Evolutionary conservation across 139 green algal genomes (phyloP), one percentile per base, ranked within the genome.

Genomic region (Chlamydomonas incerta): DNA sequence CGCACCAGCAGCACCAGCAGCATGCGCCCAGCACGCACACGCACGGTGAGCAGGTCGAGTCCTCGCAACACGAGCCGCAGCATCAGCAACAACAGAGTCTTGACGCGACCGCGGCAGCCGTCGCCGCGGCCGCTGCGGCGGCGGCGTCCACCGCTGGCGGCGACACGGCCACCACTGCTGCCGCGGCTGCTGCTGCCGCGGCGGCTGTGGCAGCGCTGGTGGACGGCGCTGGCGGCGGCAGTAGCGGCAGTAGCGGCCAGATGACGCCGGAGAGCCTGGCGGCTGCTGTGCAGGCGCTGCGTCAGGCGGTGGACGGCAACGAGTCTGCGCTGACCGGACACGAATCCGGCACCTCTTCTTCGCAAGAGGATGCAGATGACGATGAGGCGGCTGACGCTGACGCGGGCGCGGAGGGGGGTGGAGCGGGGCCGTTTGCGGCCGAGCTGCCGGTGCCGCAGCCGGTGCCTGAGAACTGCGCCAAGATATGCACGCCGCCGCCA

Each of bases 11-110:
- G 70, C 70, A 35, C 20, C 14, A 37, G 70, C 70, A 76, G 46
- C 11, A 34, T 1, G 35, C 55, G 11, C 14, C 23, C 55, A 82
- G 15, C 29, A 70, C 52, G 20, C 3, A 29, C 6, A 9, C 41
- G 63, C 28, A 47, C 18, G n/a, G 0, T 26, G n/a, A 82, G 37
- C 76, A 80, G 41, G 15, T 21, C 65, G 11, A 83, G 13, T 68
- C 35, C 23, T 68, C 37, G 58, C 74, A 82, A 70, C 80, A 82
- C 35, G 41, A 87, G 72, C 52, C 68, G 63, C 83, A 83, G 60
- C 62, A 75, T 79, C 55, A 31, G 70, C 47, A 70, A 65, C 68
- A 74, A n/a, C 24, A 50, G 58, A 34, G 29, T 8, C 41, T 50
- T 8, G 8, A 50, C 41, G 41, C 41, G 62, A 33, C 52, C 57